Base-by-base conservation (phyloP, 345 rosid species). In the Pugionium cornutum region DNA sequence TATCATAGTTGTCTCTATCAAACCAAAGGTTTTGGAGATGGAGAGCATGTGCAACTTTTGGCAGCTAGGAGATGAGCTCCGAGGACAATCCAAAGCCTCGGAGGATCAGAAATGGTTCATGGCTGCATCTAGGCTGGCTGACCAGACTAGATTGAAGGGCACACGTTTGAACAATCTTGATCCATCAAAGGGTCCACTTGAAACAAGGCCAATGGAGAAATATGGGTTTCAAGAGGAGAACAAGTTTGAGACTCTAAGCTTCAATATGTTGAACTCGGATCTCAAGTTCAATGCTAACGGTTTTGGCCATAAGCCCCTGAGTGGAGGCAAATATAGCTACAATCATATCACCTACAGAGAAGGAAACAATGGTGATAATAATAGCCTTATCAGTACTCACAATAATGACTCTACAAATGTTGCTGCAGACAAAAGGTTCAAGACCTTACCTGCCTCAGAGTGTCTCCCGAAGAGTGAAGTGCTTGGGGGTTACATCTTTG, bases 401-500 rank as follows among this genome's bases (percentile, higher is more conserved):
- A 77, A 46, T 73, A 83, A 55, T 64, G 80, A 82, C 67, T 75
- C 53, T 58, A 62, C 53, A 5, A 85, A 72, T 56, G 70, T 42
- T 72, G 64, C 64, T 62, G 40, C 54, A 6, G 76, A 72, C 26
- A 72, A 72, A 50, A 64, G 70, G 54, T 72, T 72, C 43, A 91
- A 91, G 81, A 91, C 98, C 62, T 77, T 91, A 79, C 98, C 98
- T 68, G 89, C 96, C 4, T 72, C 89, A 5, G 98, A 91, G 79
- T 88, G 87, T 26, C 96, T 91, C 31, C 98, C 89, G 2, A 76
- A 95, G 57, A 85, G 80, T 71, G 98, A 91, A 83, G 95, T 86
- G 53, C 98, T 91, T 71, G 98, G 96, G 44, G 96, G 98, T 47
- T 91, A 91, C 75, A 82, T 89, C 73, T 91, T 91, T 78, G 98